Conservation (phyloP, 139 green algal species). For the Haematococcus lacustris region DNA sequence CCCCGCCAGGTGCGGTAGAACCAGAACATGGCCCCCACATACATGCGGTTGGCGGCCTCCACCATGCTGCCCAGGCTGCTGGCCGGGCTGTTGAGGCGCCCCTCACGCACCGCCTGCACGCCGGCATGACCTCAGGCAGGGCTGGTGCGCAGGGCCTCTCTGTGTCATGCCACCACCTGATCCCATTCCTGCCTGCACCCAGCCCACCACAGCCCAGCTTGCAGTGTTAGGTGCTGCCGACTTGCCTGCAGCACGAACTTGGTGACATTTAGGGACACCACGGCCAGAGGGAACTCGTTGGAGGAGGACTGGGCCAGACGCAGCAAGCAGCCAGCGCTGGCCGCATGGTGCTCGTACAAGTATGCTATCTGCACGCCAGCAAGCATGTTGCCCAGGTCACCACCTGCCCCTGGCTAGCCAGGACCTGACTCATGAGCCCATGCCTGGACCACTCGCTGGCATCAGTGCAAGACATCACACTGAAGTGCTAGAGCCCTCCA, state of each 20-base stretch:
- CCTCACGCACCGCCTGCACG: constrained; percentile 16
- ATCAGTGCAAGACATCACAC: too few species aligned
- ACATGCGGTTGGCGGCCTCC: constrained; percentile 8
- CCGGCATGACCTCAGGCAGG: not conserved
- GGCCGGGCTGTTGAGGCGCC: constrained; percentile 12
- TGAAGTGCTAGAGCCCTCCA: not conserved
- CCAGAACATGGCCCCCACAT: constrained; percentile 19
- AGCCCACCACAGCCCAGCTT: not conserved
- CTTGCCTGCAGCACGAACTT: constrained; percentile 36
- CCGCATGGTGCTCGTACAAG: constrained; percentile 23
- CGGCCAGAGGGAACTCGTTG: constrained; percentile 60
- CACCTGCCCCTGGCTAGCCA: too few species aligned
- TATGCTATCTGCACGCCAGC: constrained; percentile 18
- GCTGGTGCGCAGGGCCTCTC: too few species aligned
- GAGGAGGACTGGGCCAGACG: constrained; percentile 28
- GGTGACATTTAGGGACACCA: constrained; percentile 61
- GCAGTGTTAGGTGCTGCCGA: not conserved
- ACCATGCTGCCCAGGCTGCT: constrained; percentile 2
- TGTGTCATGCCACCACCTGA: too few species aligned
- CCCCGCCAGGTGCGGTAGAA: constrained; percentile 29
- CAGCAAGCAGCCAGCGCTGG: constrained; percentile 24
- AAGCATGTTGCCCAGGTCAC: too few species aligned
- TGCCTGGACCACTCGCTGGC: too few species aligned
- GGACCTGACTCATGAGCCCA: too few species aligned
- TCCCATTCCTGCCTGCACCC: not conserved